These are phyloP conservation scores for Trametes coccinea DNA, from an alignment of 768 basidiomycete genomes.

Conservation along the genomic window DNA sequence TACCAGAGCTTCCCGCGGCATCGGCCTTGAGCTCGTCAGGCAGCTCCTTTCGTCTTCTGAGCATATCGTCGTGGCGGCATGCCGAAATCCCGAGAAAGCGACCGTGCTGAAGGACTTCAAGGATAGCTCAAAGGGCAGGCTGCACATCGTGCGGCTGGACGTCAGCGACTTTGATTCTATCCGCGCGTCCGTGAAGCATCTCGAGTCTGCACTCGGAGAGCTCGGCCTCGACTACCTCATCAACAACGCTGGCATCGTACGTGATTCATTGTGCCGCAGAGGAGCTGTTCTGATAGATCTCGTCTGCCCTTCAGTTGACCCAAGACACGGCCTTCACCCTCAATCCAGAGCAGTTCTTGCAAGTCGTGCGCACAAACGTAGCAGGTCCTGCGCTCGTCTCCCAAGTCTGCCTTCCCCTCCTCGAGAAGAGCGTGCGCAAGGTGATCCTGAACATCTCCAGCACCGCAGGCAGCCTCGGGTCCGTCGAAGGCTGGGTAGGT, in stretches of 20 bases:
- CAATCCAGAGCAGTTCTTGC: conserved; percentile 25
- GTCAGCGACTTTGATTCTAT: conserved; percentile 30
- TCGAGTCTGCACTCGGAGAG: conserved; percentile 31
- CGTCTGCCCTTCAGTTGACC: not conserved
- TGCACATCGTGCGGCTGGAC: conserved; percentile 38
- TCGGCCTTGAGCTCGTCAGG: conserved; percentile 32
- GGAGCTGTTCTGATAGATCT: not conserved
- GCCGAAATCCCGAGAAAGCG: conserved; percentile 30
- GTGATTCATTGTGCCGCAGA: conserved; percentile 10
- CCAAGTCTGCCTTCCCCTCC: conserved; percentile 35
- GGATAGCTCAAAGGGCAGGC: conserved; percentile 25
- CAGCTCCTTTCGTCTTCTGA: conserved; percentile 26
- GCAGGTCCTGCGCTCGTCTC: conserved; percentile 38
- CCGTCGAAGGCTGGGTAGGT: conserved; percentile 27
- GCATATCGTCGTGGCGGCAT: conserved; percentile 34
- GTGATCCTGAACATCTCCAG: conserved; percentile 38
- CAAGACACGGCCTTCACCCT: conserved; percentile 34
- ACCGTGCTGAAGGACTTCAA: conserved; percentile 24
- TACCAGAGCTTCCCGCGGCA: conserved; percentile 31
- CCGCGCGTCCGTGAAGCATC: conserved; percentile 23
- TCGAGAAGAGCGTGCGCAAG: conserved; percentile 33
- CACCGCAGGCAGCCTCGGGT: conserved; percentile 35
- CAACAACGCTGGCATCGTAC: conserved; percentile 41
- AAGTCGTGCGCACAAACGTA: conserved; percentile 35
- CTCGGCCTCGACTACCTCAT: conserved; percentile 41